These are phyloP conservation scores for Coemansia sp. DNA, from an alignment of 192 early-diverging fungal species.

Conservation along the genomic window DNA sequence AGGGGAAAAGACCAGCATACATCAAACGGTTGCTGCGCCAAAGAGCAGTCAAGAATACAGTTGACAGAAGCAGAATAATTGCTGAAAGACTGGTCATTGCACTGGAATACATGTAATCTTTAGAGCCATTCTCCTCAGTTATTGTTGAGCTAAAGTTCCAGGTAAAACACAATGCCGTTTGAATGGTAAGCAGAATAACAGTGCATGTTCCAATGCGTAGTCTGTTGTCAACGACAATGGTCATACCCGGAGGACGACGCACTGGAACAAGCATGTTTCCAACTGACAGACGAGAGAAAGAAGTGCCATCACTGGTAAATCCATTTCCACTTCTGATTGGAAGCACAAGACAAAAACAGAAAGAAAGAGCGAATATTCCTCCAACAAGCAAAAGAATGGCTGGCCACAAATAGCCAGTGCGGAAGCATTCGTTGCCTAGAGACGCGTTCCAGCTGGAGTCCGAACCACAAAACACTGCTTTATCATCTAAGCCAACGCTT, in stretches of 20 bases:
- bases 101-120: no score
- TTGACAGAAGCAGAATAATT: background rate
- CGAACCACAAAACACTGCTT: background rate
- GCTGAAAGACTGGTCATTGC: background rate
- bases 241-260: constrained; percentile 24
- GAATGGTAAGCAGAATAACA: background rate
- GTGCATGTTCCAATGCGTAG: background rate
- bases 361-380: background rate
- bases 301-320: background rate
- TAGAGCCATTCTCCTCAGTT: no score
- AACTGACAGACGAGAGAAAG: background rate
- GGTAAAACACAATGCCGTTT: constrained; percentile 10
- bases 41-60: background rate
- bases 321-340: background rate
- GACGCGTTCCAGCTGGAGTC: background rate
- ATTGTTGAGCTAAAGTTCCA: background rate
- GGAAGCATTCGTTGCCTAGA: constrained; percentile 32
- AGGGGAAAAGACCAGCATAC: constrained; percentile 22
- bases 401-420: constrained; percentile 31
- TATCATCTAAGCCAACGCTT: background rate
- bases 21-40: background rate
- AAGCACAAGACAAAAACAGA: constrained; percentile 7
- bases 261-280: constrained; percentile 4
- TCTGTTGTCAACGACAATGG: constrained; percentile 27
- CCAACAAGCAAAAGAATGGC: constrained; percentile 12